These are phyloP conservation scores for Hypholoma sublateritium DNA, from an alignment of 768 basidiomycete species.

Conservation along the genomic window DNA sequence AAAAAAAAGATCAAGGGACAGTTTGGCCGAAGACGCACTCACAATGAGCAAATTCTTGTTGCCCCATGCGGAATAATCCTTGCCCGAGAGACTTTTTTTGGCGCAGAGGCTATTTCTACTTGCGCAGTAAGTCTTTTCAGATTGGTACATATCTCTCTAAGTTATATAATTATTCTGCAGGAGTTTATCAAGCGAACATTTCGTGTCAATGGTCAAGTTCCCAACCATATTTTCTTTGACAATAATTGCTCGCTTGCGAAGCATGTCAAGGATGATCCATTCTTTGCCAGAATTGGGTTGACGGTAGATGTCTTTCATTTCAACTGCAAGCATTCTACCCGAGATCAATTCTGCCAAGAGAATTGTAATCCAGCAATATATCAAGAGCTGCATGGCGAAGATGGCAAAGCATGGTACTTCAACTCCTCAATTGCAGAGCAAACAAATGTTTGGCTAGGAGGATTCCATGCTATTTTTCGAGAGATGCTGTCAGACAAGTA, in stretches of 20 bases:
- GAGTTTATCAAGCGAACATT: conserved; percentile 19
- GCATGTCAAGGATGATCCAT: conserved; percentile 11
- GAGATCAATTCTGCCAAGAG: conserved; percentile 16
- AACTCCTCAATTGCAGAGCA: conserved; percentile 30
- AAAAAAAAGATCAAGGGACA: conserved; percentile 1
- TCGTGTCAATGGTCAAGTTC: conserved; percentile 10
- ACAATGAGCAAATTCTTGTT: background rate
- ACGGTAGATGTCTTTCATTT: conserved; percentile 26
- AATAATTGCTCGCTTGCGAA: conserved; percentile 25
- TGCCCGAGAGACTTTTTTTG: conserved; percentile 23
- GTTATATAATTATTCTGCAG: too few relatives aligned
- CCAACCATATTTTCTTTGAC: conserved; percentile 28
- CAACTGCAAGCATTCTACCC: conserved; percentile 18
- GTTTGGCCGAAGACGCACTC: conserved; percentile 1
- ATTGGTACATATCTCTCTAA: background rate
- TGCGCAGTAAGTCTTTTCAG: conserved; percentile 16
- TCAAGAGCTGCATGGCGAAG: conserved; percentile 15
- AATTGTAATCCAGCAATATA: conserved; percentile 21
- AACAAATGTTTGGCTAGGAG: conserved; percentile 22
- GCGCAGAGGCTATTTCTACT: conserved; percentile 17
- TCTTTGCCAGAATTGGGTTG: conserved; percentile 14
- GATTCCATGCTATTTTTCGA: conserved; percentile 27
- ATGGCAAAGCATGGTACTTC: background rate
- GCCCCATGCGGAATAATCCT: conserved; percentile 28
- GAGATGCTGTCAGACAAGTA: conserved; percentile 29